These are phyloP conservation scores for Xylariaceae sp. DNA, from an alignment of 2,329 filamentous ascomycete genomes.

Conservation along the genomic window DNA sequence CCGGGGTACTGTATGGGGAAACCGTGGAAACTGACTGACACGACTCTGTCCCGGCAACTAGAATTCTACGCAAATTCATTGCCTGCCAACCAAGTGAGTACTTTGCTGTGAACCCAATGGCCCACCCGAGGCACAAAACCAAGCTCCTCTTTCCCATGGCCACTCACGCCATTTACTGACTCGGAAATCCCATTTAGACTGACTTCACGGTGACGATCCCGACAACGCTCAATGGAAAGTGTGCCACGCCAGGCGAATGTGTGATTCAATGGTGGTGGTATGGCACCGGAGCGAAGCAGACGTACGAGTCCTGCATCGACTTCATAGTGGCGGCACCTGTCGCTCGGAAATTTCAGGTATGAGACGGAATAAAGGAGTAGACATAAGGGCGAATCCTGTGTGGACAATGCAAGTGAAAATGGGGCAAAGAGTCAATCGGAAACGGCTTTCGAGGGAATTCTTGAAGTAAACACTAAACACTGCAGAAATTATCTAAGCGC, in stretches of 20 bases:
- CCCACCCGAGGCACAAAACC: too few species aligned
- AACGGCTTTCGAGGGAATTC: conserved; percentile 8
- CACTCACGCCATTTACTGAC: too few species aligned
- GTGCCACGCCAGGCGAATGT: conserved; percentile 27
- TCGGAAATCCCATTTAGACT: conserved; percentile 14
- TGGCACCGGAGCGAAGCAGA: conserved; percentile 29
- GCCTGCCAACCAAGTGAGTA: conserved; percentile 19
- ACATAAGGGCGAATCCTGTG: too few species aligned
- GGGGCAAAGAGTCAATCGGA: background rate
- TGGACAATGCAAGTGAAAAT: background rate
- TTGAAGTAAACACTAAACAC: conserved; percentile 25
- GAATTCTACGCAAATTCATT: conserved; percentile 26
- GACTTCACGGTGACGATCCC: conserved; percentile 31
- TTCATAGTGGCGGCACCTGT: conserved; percentile 22
- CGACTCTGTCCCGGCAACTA: too few species aligned
- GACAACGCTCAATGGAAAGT: conserved; percentile 23
- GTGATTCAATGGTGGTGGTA: conserved; percentile 36
- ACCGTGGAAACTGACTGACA: too few species aligned
- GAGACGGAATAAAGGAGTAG: too few species aligned
- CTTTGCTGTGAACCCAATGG: background rate
- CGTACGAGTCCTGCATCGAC: conserved; percentile 31
- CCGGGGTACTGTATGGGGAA: too few species aligned
- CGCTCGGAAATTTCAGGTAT: too few species aligned
- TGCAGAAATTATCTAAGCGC: conserved; percentile 23
- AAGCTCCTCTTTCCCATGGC: too few species aligned